These are phyloP conservation scores for Lactarius vividus DNA, from an alignment of 768 basidiomycete genomes.

Conservation along the genomic window DNA sequence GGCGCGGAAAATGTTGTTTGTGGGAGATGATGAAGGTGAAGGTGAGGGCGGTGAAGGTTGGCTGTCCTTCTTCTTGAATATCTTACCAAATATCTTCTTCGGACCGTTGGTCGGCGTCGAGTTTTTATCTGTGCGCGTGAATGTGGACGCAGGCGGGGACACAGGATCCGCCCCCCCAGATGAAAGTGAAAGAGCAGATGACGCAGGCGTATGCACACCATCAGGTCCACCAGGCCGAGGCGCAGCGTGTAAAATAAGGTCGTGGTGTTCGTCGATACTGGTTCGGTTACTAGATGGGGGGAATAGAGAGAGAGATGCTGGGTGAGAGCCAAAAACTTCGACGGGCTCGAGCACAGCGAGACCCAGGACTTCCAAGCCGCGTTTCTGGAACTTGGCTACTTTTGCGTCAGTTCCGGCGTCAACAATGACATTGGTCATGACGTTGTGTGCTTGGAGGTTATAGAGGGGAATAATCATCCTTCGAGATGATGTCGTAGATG, in stretches of 20 bases:
- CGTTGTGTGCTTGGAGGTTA: constrained; percentile 84
- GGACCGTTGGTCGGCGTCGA: constrained; percentile 40
- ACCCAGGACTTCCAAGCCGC: constrained; percentile 74
- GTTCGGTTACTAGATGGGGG: constrained; percentile 32
- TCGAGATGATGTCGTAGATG: constrained; percentile 48
- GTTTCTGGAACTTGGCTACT: constrained; percentile 69
- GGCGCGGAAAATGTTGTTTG: constrained; percentile 10
- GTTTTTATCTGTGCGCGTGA: constrained; percentile 30
- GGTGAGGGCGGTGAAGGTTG: constrained; percentile 25
- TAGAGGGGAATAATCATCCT: constrained; percentile 82
- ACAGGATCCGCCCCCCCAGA: constrained; percentile 14
- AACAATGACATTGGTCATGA: constrained; percentile 80
- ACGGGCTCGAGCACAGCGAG: constrained; percentile 78
- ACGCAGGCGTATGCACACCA: constrained; percentile 22
- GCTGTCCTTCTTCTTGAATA: constrained; percentile 60
- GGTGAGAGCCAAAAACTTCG: constrained; percentile 57
- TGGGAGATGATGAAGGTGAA: constrained; percentile 14
- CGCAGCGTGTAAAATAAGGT: not conserved
- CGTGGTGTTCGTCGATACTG: constrained; percentile 32
- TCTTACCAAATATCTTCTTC: constrained; percentile 61
- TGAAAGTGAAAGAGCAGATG: constrained; percentile 26
- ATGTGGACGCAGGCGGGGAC: constrained; percentile 29
- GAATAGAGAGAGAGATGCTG: constrained; percentile 20
- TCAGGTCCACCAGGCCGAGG: constrained; percentile 15
- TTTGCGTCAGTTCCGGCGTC: constrained; percentile 73